phyloP scores from a whole-genome alignment of 352 stramenopile species.

The Blastocystis sp. region DNA sequence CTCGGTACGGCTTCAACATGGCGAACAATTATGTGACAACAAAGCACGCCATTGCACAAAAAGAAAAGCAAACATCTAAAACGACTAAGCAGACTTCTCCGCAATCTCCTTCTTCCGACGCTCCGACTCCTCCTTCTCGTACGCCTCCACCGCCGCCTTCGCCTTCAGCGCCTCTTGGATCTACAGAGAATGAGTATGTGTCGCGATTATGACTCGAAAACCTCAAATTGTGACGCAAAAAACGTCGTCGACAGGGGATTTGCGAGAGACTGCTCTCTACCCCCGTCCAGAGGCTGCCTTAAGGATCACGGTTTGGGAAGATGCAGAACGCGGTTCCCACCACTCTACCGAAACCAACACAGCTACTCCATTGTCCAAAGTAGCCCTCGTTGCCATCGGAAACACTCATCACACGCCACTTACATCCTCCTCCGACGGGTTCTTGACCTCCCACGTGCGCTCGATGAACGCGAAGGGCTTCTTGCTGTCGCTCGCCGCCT shows the following conservation, averaged over 20 bases:
- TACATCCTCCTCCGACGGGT: conserved; percentile 73
- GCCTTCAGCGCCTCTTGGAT: conserved; percentile 62
- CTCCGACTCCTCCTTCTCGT: conserved; percentile 52
- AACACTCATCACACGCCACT: background rate
- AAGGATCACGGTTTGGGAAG: conserved; percentile 69
- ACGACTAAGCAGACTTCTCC: background rate
- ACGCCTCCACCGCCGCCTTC: conserved; percentile 30
- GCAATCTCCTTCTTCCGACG: conserved; percentile 35
- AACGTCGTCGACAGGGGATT: conserved; percentile 71
- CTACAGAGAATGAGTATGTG: conserved; percentile 58
- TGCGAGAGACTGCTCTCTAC: conserved; percentile 60
- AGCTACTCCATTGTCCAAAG: background rate
- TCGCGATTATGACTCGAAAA: conserved; percentile 73
- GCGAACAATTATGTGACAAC: conserved; percentile 38
- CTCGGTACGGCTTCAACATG: background rate
- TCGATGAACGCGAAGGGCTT: conserved; percentile 73
- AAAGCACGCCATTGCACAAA: conserved; percentile 60
- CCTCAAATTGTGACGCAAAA: conserved; percentile 73
- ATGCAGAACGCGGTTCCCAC: conserved; percentile 70
- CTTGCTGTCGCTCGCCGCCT: background rate
- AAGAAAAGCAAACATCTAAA: conserved; percentile 20
- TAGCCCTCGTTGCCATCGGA: conserved; percentile 27
- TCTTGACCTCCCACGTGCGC: conserved; percentile 69
- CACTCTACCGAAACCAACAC: conserved; percentile 56
- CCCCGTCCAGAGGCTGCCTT: conserved; percentile 72